Evolutionary conservation across 495 filamentous ascomycete species (phyloP).

Genomic region (Aspergillus kassunensis): DNA sequence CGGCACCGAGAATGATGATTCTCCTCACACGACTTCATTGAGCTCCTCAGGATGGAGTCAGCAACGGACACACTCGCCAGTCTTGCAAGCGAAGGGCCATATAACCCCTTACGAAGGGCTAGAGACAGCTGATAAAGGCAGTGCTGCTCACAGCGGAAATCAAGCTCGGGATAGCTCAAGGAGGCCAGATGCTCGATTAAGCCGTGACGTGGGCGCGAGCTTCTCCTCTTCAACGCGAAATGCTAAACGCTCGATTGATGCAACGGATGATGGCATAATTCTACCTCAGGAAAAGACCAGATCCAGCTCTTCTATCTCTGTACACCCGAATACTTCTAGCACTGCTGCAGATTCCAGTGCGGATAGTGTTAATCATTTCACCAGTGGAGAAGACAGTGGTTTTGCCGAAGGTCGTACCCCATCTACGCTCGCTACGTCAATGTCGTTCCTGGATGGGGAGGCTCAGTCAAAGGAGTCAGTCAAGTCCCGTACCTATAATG

Average conservation of each 20-base stretch:
- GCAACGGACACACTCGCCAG: constrained; percentile 32
- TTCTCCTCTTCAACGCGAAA: constrained; percentile 19
- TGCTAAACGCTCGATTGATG: constrained; percentile 27
- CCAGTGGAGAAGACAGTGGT: constrained; percentile 31
- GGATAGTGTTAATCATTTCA: constrained; percentile 17
- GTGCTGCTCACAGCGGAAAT: constrained; percentile 16
- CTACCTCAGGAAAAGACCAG: constrained; percentile 22
- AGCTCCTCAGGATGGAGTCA: constrained; percentile 32
- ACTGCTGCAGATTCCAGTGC: constrained; percentile 31
- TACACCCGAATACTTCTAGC: constrained; percentile 33
- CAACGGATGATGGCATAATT: constrained; percentile 16
- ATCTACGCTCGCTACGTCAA: constrained; percentile 38
- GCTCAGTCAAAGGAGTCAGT: constrained; percentile 23
- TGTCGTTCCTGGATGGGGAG: constrained; percentile 31
- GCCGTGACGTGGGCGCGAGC: constrained; percentile 22
- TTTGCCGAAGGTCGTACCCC: constrained; percentile 37
- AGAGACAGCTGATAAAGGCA: constrained; percentile 15
- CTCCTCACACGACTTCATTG: constrained; percentile 22
- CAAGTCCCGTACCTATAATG: constrained; percentile 18
- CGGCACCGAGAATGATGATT: constrained; percentile 32
- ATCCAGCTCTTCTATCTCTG: constrained; percentile 38
- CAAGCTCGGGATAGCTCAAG: constrained; percentile 25
- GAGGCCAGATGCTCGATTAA: constrained; percentile 27
- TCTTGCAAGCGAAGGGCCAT: constrained; percentile 28
- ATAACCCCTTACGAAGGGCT: constrained; percentile 24